Evolutionary conservation across 768 basidiomycete species (phyloP).

Genomic region (Tylopilus plumbeoviolaceoides): DNA sequence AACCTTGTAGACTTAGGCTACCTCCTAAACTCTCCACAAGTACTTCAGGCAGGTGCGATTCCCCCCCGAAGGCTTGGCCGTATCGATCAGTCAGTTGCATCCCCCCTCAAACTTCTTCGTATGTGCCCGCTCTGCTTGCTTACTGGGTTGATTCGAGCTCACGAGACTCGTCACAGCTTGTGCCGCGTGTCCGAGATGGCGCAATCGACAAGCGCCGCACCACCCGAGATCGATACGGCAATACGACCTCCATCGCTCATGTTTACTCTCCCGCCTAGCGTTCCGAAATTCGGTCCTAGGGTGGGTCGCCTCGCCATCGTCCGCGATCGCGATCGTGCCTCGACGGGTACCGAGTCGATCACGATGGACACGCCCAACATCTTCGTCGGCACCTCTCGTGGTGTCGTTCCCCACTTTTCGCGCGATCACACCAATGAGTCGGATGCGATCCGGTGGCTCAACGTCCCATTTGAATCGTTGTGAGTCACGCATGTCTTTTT

Average conservation of each 20-base stretch:
- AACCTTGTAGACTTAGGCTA: too few species aligned
- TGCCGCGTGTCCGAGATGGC: conserved; percentile 5
- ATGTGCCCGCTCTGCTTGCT: neutral
- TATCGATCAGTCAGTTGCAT: neutral
- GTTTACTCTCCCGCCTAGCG: conserved; percentile 10
- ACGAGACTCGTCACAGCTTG: neutral
- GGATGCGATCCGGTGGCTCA: conserved; percentile 54
- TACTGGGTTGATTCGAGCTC: neutral
- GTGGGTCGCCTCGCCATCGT: conserved; percentile 18
- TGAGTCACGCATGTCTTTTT: neutral
- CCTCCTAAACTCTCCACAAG: neutral
- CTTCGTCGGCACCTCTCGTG: conserved; percentile 63
- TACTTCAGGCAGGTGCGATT: neutral
- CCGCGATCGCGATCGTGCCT: conserved; percentile 1
- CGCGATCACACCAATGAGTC: conserved; percentile 51
- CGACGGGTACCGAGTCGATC: conserved; percentile 15
- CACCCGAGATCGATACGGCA: neutral
- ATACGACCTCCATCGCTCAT: conserved; percentile 14
- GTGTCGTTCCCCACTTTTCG: conserved; percentile 70
- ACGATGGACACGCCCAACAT: conserved; percentile 58
- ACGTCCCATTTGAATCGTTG: conserved; percentile 52
- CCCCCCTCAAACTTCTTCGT: neutral
- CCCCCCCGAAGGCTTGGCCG: neutral
- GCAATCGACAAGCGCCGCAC: neutral
- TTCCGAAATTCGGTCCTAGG: conserved; percentile 25